Evolutionary conservation across 805 yeast species (phyloP).

Genomic region (Hanseniaspora taiwanica): DNA sequence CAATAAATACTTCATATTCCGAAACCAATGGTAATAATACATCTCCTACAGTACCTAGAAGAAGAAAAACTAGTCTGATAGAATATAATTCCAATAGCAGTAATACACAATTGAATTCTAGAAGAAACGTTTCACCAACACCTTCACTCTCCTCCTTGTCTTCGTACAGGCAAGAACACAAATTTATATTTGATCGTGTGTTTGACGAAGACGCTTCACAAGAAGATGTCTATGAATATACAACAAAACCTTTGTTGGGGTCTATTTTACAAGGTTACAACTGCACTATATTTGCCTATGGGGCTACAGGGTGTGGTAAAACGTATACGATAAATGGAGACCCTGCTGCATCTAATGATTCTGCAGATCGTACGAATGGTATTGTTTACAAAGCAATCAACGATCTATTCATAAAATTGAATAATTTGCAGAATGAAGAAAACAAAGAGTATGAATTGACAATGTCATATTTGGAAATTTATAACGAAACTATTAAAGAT

Average conservation of each 20-base stretch:
- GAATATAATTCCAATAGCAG: constrained; percentile 1
- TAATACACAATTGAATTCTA: neutral
- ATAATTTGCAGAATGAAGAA: neutral
- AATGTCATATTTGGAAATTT: constrained; percentile 71
- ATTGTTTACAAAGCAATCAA: constrained; percentile 66
- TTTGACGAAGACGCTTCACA: constrained; percentile 60
- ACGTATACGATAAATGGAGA: constrained; percentile 77
- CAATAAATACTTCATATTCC: too few relatives aligned
- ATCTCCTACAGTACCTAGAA: neutral
- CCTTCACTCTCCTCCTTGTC: constrained; percentile 1
- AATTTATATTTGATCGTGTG: constrained; percentile 69
- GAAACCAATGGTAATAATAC: too few relatives aligned
- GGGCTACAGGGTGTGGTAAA: constrained; percentile 98
- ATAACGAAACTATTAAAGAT: constrained; percentile 81
- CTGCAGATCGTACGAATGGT: constrained; percentile 40
- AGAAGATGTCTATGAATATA: constrained; percentile 47
- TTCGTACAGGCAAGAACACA: constrained; percentile 34
- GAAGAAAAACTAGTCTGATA: neutral
- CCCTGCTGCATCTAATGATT: constrained; percentile 27
- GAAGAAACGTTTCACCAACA: constrained; percentile 9
- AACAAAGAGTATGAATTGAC: constrained; percentile 26
- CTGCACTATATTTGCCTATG: constrained; percentile 89
- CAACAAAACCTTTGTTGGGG: constrained; percentile 62
- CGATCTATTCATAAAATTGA: constrained; percentile 52
- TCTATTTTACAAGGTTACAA: constrained; percentile 74